Evolutionary conservation across 192 early-diverging fungal species (phyloP).

Genomic region (Gonapodya prolifera): DNA sequence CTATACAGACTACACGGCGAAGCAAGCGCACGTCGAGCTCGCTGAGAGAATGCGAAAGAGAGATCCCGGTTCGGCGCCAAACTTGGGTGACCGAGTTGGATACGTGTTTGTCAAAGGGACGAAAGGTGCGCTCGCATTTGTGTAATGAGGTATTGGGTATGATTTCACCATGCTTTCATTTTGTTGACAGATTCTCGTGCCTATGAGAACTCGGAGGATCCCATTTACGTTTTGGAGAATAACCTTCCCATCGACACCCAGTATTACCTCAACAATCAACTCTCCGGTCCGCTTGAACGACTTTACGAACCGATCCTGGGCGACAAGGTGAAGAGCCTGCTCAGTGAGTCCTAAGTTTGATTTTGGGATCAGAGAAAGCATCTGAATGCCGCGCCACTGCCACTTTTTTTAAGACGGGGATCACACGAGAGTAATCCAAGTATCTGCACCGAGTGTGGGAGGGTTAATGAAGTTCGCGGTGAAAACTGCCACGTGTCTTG

Average conservation of each 20-base stretch:
- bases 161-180: not conserved
- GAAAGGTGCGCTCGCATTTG: constrained; percentile 26
- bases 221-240: constrained; percentile 95
- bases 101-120: constrained; percentile 87
- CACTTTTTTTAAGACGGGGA: constrained; percentile 19
- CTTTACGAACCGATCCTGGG: constrained; percentile 96
- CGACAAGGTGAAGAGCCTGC: constrained; percentile 57
- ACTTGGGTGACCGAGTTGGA: constrained; percentile 89
- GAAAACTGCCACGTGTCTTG: constrained; percentile 80
- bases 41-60: constrained; percentile 92
- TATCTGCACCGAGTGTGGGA: constrained; percentile 78
- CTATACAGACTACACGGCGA: constrained; percentile 69
- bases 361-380: constrained; percentile 6
- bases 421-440: constrained; percentile 50
- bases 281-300: constrained; percentile 80
- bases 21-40: constrained; percentile 94
- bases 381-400: not conserved
- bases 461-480: constrained; percentile 91
- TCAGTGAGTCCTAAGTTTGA: constrained; percentile 30
- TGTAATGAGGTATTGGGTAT: not conserved
- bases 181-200: constrained; percentile 50
- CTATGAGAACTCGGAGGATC: constrained; percentile 97
- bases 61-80: constrained; percentile 88
- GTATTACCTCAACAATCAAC: constrained; percentile 94
- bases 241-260: constrained; percentile 94